phyloP scores from a whole-genome alignment of 2,329 filamentous ascomycete genomes.

The Xylariaceae sp. region DNA sequence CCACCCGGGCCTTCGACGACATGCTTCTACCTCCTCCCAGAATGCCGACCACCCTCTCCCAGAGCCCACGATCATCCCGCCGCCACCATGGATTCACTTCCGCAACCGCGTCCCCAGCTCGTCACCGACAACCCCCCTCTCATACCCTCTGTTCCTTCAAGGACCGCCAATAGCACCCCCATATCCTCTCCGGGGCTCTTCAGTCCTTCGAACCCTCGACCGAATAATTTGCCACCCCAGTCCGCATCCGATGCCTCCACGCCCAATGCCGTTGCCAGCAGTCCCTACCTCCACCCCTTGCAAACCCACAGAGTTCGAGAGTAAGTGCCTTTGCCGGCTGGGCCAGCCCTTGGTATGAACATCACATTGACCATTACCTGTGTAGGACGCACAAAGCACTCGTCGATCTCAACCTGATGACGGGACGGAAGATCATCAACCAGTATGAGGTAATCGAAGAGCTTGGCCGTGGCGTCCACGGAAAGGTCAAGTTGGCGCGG shows the following conservation, averaged over 20 bases:
- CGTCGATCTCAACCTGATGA: slow-evolving; percentile 80
- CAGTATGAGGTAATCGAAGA: slow-evolving; percentile 97
- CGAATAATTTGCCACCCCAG: slow-evolving; percentile 32
- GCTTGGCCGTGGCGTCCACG: slow-evolving; percentile 90
- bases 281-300: slow-evolving; percentile 61
- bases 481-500: slow-evolving; percentile 92
- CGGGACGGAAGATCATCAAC: slow-evolving; percentile 93
- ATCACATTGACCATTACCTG: slow-evolving; percentile 6
- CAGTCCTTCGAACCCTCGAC: slow-evolving; percentile 40
- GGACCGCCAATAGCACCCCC: slow-evolving; percentile 49
- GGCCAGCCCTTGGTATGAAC: neutral
- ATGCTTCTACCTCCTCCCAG: slow-evolving; percentile 22
- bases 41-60: slow-evolving; percentile 20
- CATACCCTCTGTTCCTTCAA: slow-evolving; percentile 33
- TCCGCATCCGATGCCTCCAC: slow-evolving; percentile 48
- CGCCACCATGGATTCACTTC: slow-evolving; percentile 26
- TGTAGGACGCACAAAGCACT: slow-evolving; percentile 77
- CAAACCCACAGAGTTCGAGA: slow-evolving; percentile 70
- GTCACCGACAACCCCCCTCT: slow-evolving; percentile 27
- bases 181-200: slow-evolving; percentile 56
- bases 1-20: slow-evolving; percentile 16
- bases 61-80: slow-evolving; percentile 15
- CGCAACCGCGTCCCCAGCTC: slow-evolving; percentile 26
- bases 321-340: slow-evolving; percentile 40
- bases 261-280: slow-evolving; percentile 40